Conservation (phyloP, 2,329 filamentous ascomycete species). For the Dendrostoma leiphaemia region DNA sequence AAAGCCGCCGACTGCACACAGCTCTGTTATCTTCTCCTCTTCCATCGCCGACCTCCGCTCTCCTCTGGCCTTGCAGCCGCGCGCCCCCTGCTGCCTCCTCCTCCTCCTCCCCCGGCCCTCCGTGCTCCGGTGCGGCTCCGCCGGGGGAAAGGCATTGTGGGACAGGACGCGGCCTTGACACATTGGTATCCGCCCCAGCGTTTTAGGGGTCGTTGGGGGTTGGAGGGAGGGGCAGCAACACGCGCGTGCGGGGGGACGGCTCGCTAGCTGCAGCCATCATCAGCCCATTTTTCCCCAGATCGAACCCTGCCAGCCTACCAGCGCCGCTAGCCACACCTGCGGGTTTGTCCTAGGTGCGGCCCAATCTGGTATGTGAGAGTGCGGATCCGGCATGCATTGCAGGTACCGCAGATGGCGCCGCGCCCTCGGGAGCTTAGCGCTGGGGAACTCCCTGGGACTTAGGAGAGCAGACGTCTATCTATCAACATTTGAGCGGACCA, state of each 20-base stretch:
- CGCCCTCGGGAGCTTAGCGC: neutral
- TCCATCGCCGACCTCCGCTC: too few species aligned
- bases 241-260: neutral
- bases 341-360: neutral
- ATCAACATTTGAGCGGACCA: too few species aligned
- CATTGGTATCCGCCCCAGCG: too few species aligned
- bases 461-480: neutral
- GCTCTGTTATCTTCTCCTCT: too few species aligned
- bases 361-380: constrained; percentile 7
- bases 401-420: neutral
- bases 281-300: neutral
- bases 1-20: neutral
- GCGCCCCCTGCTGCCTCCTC: too few species aligned
- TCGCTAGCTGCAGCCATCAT: neutral
- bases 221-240: neutral
- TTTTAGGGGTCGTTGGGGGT: neutral
- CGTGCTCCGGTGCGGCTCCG: constrained; percentile 12
- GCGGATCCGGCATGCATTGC: constrained; percentile 1
- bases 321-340: neutral
- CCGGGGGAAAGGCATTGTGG: constrained; percentile 9
- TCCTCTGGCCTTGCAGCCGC: too few species aligned
- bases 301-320: neutral
- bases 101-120: neutral
- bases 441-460: neutral
- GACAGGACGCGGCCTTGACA: too few species aligned